A percentile compares a stretch with the other conserved stretches of the same genome.
Evolutionary conservation across 495 filamentous ascomycete species (phyloP).

Genomic region (Penicillium coffeae): DNA sequence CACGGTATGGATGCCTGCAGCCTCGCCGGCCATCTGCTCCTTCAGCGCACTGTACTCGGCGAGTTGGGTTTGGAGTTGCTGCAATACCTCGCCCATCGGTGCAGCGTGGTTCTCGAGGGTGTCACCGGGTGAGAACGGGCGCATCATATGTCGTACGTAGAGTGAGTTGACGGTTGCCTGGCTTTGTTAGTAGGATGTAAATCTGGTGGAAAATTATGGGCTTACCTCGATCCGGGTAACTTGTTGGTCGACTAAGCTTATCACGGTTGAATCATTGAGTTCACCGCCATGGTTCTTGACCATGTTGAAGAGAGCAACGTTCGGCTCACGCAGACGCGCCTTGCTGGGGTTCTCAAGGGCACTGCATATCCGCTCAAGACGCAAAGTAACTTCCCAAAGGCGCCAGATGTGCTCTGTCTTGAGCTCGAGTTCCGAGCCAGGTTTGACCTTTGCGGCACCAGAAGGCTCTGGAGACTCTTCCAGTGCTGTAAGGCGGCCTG

Average conservation of each 20-base stretch:
- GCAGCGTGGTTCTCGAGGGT: constrained; percentile 47
- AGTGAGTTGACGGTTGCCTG: constrained; percentile 65
- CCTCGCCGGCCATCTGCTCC: constrained; percentile 38
- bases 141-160: constrained; percentile 60
- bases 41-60: constrained; percentile 50
- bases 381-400: constrained; percentile 82
- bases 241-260: constrained; percentile 89
- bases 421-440: constrained; percentile 60
- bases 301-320: constrained; percentile 74
- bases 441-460: constrained; percentile 39
- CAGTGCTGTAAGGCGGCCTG: constrained; percentile 68
- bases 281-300: constrained; percentile 83
- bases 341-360: constrained; percentile 65
- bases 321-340: constrained; percentile 61
- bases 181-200: constrained; percentile 2
- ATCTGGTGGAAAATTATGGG: constrained; percentile 13
- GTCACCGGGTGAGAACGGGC: constrained; percentile 45
- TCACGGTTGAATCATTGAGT: constrained; percentile 76
- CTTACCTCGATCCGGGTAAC: constrained; percentile 91
- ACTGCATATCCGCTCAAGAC: constrained; percentile 89
- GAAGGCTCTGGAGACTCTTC: constrained; percentile 41
- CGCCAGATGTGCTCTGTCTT: constrained; percentile 82
- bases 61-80: constrained; percentile 44
- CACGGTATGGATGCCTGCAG: constrained; percentile 25
- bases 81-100: constrained; percentile 49